Percentiles rank a stretch among this genome's conserved stretches.
phyloP scores from a whole-genome alignment of 176 grass and related monocot species.

The Alloteropsis semialata region DNA sequence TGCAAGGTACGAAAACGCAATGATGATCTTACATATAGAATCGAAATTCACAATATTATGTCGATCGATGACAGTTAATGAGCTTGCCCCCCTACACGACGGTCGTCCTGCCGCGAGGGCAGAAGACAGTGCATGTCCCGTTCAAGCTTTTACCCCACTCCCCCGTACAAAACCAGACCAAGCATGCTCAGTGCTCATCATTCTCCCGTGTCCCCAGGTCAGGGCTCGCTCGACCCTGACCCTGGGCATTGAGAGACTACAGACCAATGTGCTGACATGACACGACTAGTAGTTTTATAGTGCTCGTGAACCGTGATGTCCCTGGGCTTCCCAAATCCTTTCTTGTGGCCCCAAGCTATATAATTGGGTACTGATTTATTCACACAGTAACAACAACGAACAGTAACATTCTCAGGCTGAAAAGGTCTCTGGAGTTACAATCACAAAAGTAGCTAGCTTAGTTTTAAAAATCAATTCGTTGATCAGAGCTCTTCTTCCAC shows the following conservation, averaged over 20 bases:
- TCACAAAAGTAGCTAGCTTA: background rate
- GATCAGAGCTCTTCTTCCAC: background rate
- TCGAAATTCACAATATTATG: background rate
- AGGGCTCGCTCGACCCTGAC: background rate
- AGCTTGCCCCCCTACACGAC: background rate
- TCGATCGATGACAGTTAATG: background rate
- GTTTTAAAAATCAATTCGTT: background rate
- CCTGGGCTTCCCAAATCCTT: background rate
- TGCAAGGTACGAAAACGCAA: background rate
- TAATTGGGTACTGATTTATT: background rate
- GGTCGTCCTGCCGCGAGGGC: background rate
- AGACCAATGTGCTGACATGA: background rate
- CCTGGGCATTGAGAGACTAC: background rate
- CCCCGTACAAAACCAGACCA: conserved; percentile 13
- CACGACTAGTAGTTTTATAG: background rate
- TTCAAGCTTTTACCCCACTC: conserved; percentile 4
- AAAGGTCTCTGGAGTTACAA: background rate
- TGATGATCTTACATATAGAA: background rate
- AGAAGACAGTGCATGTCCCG: conserved; percentile 17
- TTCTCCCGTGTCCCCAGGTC: conserved; percentile 8
- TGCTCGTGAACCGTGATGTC: background rate
- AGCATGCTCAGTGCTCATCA: conserved; percentile 41
- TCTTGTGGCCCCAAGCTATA: background rate
- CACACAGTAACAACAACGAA: background rate
- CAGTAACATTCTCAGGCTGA: background rate